Evolutionary conservation across 2,329 filamentous ascomycete species (phyloP).

Genomic region (Fusarium sp.): DNA sequence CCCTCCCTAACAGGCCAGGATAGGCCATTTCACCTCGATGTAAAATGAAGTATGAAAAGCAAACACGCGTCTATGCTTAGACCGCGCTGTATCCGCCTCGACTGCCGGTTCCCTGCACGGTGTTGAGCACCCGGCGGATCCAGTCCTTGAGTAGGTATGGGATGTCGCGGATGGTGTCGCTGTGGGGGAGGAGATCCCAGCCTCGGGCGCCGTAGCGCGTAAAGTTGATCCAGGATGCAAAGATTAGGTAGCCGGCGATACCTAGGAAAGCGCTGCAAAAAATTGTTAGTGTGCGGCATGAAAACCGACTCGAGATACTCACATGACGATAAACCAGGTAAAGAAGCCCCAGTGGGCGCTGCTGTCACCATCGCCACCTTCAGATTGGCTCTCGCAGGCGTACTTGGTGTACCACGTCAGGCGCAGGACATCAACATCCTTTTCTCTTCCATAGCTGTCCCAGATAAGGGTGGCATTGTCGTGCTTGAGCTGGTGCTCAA

Average conservation of each 20-base stretch:
- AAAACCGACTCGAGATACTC: constrained; percentile 54
- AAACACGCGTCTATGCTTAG: constrained; percentile 55
- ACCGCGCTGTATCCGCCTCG: constrained; percentile 96
- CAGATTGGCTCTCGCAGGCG: constrained; percentile 75
- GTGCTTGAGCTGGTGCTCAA: constrained; percentile 66
- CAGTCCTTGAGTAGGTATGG: constrained; percentile 95
- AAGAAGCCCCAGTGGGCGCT: constrained; percentile 89
- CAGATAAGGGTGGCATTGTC: constrained; percentile 77
- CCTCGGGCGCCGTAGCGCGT: constrained; percentile 94
- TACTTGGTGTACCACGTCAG: constrained; percentile 90
- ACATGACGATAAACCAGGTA: constrained; percentile 97
- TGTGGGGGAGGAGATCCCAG: constrained; percentile 94
- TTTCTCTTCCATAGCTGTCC: constrained; percentile 75
- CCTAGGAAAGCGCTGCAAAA: constrained; percentile 81
- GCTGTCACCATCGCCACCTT: constrained; percentile 56
- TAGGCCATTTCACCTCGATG: not conserved
- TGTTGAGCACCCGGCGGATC: constrained; percentile 81
- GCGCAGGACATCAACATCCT: constrained; percentile 72
- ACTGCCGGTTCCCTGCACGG: constrained; percentile 84
- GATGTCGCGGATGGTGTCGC: constrained; percentile 90
- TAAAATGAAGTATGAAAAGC: constrained; percentile 3
- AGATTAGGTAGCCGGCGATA: constrained; percentile 91
- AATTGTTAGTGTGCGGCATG: constrained; percentile 39
- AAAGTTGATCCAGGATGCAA: constrained; percentile 99
- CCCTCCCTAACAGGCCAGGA: constrained; percentile 3